Conservation (phyloP, 2,329 filamentous ascomycete genomes). For the Pseudogymnoascus sp. region DNA sequence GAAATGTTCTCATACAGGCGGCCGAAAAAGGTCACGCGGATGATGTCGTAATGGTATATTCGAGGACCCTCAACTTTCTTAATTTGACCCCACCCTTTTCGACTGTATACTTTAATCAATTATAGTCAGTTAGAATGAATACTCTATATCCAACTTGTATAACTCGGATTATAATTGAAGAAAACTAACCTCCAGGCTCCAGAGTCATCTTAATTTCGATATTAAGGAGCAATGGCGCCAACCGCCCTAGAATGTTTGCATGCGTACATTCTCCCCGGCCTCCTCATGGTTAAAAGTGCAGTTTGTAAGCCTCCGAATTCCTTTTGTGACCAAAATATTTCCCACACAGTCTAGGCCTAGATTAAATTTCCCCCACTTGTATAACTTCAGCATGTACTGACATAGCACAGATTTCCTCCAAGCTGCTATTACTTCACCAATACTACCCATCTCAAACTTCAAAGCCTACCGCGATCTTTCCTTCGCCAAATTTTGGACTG, state of each 20-base stretch:
- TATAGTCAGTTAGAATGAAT: background rate
- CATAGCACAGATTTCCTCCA: background rate
- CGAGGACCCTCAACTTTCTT: background rate
- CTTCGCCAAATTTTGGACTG: background rate
- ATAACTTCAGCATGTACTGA: background rate
- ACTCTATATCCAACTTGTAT: background rate
- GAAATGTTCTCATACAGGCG: background rate
- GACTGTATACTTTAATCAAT: background rate
- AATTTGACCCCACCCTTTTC: background rate
- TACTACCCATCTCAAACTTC: background rate
- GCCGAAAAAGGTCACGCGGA: background rate
- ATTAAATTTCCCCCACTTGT: background rate
- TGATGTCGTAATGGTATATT: background rate
- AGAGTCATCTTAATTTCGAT: background rate
- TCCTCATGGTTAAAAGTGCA: background rate
- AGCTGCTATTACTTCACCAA: background rate
- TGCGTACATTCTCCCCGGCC: background rate
- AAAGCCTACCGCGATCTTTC: background rate
- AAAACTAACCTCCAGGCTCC: background rate
- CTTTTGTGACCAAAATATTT: background rate
- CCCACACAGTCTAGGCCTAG: background rate
- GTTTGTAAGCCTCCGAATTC: background rate
- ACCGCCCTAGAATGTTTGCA: background rate
- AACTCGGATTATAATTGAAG: background rate
- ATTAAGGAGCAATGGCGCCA: background rate